Evolutionary conservation across 2,329 filamentous ascomycete species (phyloP), one percentile per base, ranked within the genome.

Genomic region (Fusarium foetens): DNA sequence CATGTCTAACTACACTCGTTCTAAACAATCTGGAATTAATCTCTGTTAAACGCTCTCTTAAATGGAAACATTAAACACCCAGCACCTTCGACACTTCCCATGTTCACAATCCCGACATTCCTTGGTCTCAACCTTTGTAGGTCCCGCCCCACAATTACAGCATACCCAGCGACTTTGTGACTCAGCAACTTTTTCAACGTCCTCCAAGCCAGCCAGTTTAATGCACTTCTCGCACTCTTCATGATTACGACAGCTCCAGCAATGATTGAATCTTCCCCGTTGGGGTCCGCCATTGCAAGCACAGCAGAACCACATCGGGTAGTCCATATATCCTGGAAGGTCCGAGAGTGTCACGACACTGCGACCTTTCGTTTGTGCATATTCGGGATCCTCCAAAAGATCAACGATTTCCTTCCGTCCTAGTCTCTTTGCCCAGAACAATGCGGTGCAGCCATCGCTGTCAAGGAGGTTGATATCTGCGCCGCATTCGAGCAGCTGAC

Each of bases 231-330:
- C 31, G 31, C 48, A 51, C 6, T n/a, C 35, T n/a, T 25, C 8
- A 1, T 51, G 48, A 8, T 6, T 25, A 25, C 10, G 21, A 35
- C 48, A 51, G 2, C 11, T 3, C 48, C 31, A 13, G 3, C 48
- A 51, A 2, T 51, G 0, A 2, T 25, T 25, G 3, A 8, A 51
- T 21, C 48, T 35, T 2, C 31, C 48, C 12, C 31, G 48, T 21
- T 17, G 21, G 0, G 21, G 29, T 17, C 29, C 48, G 0, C 4
- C 4, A 51, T 25, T 51, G 2, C 48, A 51, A 1, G 8, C 2
- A 35, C 48, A 51, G 6, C 48, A 51, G 16, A 51, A 35, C 31
- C 31, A 51, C n/a, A 9, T 19, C 17, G 31, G 48, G 6, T 35
- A 51, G n/a, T 51, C 48, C 0, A 51, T 51, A 2, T 35, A 3